These are phyloP conservation scores for Diaporthe aspalathi DNA, from an alignment of 2,329 filamentous ascomycete genomes.

Conservation along the genomic window DNA sequence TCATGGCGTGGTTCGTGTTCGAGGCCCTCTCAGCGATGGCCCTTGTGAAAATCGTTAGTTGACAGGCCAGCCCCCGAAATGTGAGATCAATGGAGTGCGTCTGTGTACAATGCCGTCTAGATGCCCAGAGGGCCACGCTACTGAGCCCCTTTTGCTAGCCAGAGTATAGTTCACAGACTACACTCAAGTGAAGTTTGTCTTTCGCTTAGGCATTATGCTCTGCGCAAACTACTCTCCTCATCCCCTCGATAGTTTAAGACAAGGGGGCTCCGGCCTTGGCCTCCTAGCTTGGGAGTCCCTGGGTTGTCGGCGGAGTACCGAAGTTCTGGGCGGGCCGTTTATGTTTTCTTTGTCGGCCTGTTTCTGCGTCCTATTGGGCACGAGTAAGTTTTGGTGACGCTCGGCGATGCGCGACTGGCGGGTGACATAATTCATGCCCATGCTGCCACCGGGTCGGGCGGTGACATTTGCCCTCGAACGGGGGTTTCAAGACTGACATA, in stretches of 20 bases:
- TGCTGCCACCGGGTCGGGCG: conserved; percentile 12
- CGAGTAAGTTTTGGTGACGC: conserved; percentile 11
- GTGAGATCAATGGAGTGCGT: neutral
- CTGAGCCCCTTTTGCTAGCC: conserved; percentile 6
- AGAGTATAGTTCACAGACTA: neutral
- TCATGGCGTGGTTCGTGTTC: neutral
- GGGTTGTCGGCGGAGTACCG: conserved; percentile 16
- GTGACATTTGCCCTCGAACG: conserved; percentile 7
- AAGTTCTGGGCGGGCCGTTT: conserved; percentile 22
- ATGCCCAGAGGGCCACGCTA: neutral
- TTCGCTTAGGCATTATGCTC: conserved; percentile 16
- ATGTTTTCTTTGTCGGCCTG: neutral
- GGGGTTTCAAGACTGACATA: conserved; percentile 5
- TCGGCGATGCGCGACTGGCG: conserved; percentile 24
- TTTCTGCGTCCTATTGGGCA: conserved; percentile 5
- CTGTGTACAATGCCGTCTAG: neutral
- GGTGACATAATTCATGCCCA: conserved; percentile 19
- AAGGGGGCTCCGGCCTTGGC: neutral
- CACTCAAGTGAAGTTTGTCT: neutral
- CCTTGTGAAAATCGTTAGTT: neutral
- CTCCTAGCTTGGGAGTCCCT: too few species aligned
- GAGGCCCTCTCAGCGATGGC: neutral
- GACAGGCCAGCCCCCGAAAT: neutral
- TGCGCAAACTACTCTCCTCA: neutral
- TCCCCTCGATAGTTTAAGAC: conserved; percentile 1